A percentile compares a stretch with the other conserved stretches of the same genome.
Conservation (phyloP, 495 filamentous ascomycete genomes). For the Chaetomium fimeti region DNA sequence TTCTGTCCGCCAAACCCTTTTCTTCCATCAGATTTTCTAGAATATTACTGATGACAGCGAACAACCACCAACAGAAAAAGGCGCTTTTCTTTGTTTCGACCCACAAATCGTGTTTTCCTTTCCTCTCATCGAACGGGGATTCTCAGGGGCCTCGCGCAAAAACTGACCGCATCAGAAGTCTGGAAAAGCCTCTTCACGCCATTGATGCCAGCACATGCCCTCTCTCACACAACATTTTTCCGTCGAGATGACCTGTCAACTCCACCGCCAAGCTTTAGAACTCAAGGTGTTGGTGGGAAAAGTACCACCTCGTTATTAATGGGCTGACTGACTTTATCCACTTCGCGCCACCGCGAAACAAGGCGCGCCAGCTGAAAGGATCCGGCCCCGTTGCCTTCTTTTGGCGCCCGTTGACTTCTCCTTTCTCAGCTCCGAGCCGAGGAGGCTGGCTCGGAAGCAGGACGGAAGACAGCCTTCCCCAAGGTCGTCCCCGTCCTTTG, state of each 20-base stretch:
- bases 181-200: background rate
- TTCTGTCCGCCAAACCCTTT: no score
- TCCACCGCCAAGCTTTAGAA: slow-evolving; percentile 5
- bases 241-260: slow-evolving; percentile 16
- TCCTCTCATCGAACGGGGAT: background rate
- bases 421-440: background rate
- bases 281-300: background rate
- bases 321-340: slow-evolving; percentile 14
- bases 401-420: background rate
- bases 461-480: no score
- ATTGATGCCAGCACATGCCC: slow-evolving; percentile 10
- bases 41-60: background rate
- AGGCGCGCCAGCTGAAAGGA: slow-evolving; percentile 9
- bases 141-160: background rate
- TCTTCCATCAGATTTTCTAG: background rate
- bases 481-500: background rate
- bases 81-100: background rate
- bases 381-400: slow-evolving; percentile 2
- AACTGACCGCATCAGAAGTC: background rate
- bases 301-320: slow-evolving; percentile 1
- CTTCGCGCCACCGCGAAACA: slow-evolving; percentile 12
- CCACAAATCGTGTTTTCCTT: background rate
- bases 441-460: background rate
- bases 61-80: no score
- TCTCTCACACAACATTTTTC: slow-evolving; percentile 9